phyloP scores from a whole-genome alignment of 768 basidiomycete genomes.

The Hypholoma fasciculare region DNA sequence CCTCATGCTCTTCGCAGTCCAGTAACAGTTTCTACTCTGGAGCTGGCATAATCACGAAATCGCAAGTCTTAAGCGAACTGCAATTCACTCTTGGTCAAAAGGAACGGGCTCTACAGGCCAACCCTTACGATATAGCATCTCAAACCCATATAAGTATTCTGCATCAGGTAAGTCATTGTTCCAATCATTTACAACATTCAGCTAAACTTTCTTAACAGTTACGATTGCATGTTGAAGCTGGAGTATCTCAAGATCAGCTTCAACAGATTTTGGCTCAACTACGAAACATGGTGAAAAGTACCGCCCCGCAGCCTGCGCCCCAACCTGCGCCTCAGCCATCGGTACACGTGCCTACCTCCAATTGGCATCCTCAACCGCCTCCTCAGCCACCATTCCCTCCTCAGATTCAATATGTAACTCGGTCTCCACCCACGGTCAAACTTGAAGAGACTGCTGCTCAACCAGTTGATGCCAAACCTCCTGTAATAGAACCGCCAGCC shows the following conservation, averaged over 20 bases:
- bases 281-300: constrained; percentile 55
- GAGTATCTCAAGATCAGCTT: constrained; percentile 79
- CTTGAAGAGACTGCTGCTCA: constrained; percentile 3
- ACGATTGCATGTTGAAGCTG: constrained; percentile 71
- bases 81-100: constrained; percentile 83
- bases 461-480: background rate
- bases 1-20: constrained; percentile 20
- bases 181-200: background rate
- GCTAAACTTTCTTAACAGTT: constrained; percentile 40
- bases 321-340: constrained; percentile 21
- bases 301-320: constrained; percentile 32
- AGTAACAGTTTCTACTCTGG: constrained; percentile 32
- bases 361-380: constrained; percentile 15
- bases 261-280: constrained; percentile 74
- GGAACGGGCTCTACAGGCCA: constrained; percentile 67
- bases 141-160: constrained; percentile 77
- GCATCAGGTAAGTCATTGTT: constrained; percentile 62
- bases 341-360: constrained; percentile 5
- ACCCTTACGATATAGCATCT: constrained; percentile 69
- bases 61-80: constrained; percentile 81
- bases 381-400: constrained; percentile 16
- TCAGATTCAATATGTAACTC: constrained; percentile 10
- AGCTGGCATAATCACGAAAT: constrained; percentile 59
- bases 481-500: background rate
- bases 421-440: constrained; percentile 6